Percentiles rank a stretch among this genome's conserved stretches.
phyloP scores from a whole-genome alignment of 2,329 filamentous ascomycete species.

The Ilyonectria destructans region DNA sequence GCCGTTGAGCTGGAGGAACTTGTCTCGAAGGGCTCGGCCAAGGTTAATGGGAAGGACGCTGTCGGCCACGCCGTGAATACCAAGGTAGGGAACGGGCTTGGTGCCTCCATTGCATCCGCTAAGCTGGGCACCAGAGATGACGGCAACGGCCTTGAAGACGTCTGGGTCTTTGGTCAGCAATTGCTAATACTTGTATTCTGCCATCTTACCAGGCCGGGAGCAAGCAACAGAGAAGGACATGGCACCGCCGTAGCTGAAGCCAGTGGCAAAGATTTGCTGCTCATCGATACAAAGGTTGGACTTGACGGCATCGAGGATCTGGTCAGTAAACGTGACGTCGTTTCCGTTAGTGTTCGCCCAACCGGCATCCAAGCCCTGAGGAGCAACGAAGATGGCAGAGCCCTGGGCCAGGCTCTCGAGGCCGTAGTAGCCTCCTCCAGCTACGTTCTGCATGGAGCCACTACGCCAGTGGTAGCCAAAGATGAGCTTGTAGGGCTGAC shows the following conservation, averaged over 20 bases:
- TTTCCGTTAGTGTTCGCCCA: conserved; percentile 61
- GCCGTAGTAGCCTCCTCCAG: conserved; percentile 58
- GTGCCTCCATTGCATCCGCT: conserved; percentile 57
- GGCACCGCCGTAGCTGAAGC: conserved; percentile 62
- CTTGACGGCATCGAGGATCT: conserved; percentile 57
- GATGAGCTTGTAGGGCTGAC: conserved; percentile 51
- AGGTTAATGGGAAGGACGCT: conserved; percentile 54
- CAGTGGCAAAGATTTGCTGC: conserved; percentile 59
- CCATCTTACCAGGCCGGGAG: conserved; percentile 50
- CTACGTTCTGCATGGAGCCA: conserved; percentile 58
- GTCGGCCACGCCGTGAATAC: conserved; percentile 58
- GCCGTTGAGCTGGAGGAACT: conserved; percentile 57
- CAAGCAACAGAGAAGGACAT: conserved; percentile 62
- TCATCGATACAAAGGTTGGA: conserved; percentile 60
- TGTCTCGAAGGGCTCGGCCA: conserved; percentile 57
- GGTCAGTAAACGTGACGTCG: conserved; percentile 59
- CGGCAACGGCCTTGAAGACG: conserved; percentile 58
- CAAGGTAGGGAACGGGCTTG: conserved; percentile 58
- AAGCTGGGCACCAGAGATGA: conserved; percentile 53
- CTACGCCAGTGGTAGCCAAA: conserved; percentile 57
- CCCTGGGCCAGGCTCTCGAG: conserved; percentile 55
- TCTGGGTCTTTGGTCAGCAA: conserved; percentile 1
- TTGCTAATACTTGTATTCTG: not conserved
- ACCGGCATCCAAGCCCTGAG: conserved; percentile 59
- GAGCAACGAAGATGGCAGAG: conserved; percentile 61